Evolutionary conservation across 2,329 filamentous ascomycete genomes (phyloP).

Genomic region (Coniochaeta sp.): DNA sequence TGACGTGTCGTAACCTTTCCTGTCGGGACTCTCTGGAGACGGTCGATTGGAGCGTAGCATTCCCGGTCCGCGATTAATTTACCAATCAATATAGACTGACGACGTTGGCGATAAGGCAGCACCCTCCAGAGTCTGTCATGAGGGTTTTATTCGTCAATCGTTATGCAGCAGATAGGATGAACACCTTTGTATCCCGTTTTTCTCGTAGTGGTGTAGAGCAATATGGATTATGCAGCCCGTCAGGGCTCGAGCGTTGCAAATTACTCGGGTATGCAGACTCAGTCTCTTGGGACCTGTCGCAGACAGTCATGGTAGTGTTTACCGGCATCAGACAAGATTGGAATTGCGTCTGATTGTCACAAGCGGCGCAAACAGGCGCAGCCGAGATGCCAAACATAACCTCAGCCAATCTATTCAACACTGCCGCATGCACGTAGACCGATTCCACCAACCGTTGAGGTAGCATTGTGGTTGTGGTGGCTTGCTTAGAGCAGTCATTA

Average conservation of each 20-base stretch:
- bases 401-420: not conserved
- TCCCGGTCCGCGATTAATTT: slow-evolving; percentile 14
- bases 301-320: not conserved
- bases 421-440: not conserved
- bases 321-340: not conserved
- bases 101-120: slow-evolving; percentile 11
- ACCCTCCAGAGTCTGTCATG: slow-evolving; percentile 10
- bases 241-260: not conserved
- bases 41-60: slow-evolving; percentile 6
- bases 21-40: not conserved
- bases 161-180: slow-evolving; percentile 12
- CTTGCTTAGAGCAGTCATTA: not conserved
- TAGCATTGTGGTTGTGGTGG: not conserved
- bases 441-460: not conserved
- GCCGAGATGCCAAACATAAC: not conserved
- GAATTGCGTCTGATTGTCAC: not conserved
- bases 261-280: not conserved
- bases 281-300: not conserved
- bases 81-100: slow-evolving; percentile 17
- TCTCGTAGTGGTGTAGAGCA: slow-evolving; percentile 2
- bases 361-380: not conserved
- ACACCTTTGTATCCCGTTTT: slow-evolving; percentile 6
- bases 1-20: not conserved
- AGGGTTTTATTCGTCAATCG: slow-evolving; percentile 8
- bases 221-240: not conserved